Evolutionary conservation across 345 rosid genomes (phyloP).

Genomic region (Brassica rapa): DNA sequence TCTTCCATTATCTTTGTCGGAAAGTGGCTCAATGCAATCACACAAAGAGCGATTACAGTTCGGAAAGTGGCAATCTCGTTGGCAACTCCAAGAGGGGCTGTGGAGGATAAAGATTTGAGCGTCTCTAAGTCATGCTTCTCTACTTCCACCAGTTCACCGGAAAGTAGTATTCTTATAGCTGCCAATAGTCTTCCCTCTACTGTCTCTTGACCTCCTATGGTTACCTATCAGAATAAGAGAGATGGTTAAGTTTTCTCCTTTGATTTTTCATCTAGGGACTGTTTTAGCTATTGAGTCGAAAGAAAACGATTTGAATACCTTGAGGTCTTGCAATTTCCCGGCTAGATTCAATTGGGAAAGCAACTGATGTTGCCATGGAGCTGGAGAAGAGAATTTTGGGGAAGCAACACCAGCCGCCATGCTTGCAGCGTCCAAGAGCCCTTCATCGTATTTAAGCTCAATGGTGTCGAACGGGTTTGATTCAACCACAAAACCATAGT

Average conservation of each 20-base stretch:
- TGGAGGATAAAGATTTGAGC: slow-evolving; percentile 61
- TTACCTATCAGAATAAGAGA: slow-evolving; percentile 50
- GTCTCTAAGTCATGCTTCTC: slow-evolving; percentile 55
- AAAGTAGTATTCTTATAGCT: slow-evolving; percentile 64
- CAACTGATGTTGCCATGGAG: slow-evolving; percentile 67
- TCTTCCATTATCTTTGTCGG: slow-evolving; percentile 85
- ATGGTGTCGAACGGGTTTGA: slow-evolving; percentile 75
- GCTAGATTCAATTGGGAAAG: slow-evolving; percentile 61
- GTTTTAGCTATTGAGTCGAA: not conserved
- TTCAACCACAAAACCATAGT: slow-evolving; percentile 74
- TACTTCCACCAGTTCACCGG: slow-evolving; percentile 50
- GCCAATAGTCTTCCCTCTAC: slow-evolving; percentile 80
- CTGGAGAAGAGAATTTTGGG: slow-evolving; percentile 73
- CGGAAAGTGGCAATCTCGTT: slow-evolving; percentile 62
- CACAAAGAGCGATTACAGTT: slow-evolving; percentile 66
- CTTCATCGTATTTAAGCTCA: slow-evolving; percentile 84
- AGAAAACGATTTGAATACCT: slow-evolving; percentile 48
- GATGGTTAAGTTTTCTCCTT: not conserved
- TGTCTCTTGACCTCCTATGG: slow-evolving; percentile 63
- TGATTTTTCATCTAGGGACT: not conserved
- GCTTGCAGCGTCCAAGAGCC: slow-evolving; percentile 83
- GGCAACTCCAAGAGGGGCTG: slow-evolving; percentile 74
- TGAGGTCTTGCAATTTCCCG: slow-evolving; percentile 61
- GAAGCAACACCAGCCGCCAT: slow-evolving; percentile 77
- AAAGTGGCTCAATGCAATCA: slow-evolving; percentile 70